Conservation (phyloP, 1,284 basidiomycete species). For the Microbotryomycetes sp. region DNA sequence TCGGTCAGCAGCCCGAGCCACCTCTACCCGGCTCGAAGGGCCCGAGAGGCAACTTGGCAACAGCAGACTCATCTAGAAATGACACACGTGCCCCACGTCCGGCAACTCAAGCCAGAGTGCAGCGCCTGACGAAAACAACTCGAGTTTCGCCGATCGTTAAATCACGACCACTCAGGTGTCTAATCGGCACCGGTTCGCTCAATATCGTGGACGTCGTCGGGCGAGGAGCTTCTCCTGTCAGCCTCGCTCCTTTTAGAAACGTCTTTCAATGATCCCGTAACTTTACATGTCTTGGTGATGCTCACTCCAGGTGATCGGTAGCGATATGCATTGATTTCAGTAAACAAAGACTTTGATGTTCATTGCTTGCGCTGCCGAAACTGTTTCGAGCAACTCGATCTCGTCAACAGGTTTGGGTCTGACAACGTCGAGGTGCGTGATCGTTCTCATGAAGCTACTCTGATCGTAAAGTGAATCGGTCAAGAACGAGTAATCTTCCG, state of each 20-base stretch:
- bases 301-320: too few species aligned
- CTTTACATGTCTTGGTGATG: too few species aligned
- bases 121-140: neutral
- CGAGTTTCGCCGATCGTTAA: neutral
- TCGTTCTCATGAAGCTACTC: neutral
- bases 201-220: too few species aligned
- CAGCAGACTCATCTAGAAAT: too few species aligned
- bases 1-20: too few species aligned
- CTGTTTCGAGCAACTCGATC: neutral
- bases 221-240: too few species aligned
- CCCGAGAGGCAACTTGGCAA: neutral
- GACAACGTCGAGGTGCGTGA: neutral
- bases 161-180: neutral
- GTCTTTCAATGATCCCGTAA: too few species aligned
- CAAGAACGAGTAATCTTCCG: neutral
- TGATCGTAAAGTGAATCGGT: neutral
- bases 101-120: neutral
- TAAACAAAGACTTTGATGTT: neutral
- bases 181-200: too few species aligned
- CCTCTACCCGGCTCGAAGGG: neutral
- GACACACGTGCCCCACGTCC: too few species aligned
- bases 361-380: neutral
- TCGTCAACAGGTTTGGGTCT: neutral
- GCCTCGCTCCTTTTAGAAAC: too few species aligned
- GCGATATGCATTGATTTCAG: too few species aligned